Evolutionary conservation across 768 basidiomycete species (phyloP).

Genomic region (Pholiota conissans): DNA sequence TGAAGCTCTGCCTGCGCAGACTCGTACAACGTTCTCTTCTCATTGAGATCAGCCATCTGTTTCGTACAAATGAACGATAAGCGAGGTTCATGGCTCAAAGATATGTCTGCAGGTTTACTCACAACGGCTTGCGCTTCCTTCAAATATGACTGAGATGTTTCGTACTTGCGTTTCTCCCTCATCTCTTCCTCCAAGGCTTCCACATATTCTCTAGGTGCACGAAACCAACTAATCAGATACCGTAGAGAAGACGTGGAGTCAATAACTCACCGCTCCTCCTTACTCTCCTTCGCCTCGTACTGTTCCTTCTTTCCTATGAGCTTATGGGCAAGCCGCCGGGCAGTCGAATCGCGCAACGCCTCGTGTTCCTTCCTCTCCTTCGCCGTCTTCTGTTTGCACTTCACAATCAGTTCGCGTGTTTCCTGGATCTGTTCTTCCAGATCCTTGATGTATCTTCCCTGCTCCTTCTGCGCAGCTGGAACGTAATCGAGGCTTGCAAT

Average conservation of each 20-base stretch:
- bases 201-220: slow-evolving; percentile 38
- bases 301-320: slow-evolving; percentile 41
- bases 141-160: slow-evolving; percentile 30
- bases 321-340: slow-evolving; percentile 37
- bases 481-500: slow-evolving; percentile 41
- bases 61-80: not conserved
- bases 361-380: slow-evolving; percentile 47
- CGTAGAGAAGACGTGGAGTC: not conserved
- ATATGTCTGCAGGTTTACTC: slow-evolving; percentile 5
- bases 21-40: slow-evolving; percentile 29
- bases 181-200: slow-evolving; percentile 44
- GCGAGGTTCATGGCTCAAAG: not conserved
- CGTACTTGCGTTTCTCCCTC: slow-evolving; percentile 33
- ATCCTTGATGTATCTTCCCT: slow-evolving; percentile 33
- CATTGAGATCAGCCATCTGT: slow-evolving; percentile 33
- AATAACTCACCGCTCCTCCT: slow-evolving; percentile 42
- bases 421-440: slow-evolving; percentile 27
- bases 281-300: slow-evolving; percentile 40
- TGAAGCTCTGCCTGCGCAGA: slow-evolving; percentile 35
- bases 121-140: slow-evolving; percentile 38
- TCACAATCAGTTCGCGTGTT: slow-evolving; percentile 25
- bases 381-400: slow-evolving; percentile 36
- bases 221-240: not conserved
- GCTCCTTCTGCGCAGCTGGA: slow-evolving; percentile 36
- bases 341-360: slow-evolving; percentile 37